Evolutionary conservation across 108 stramenopile species (phyloP).

Genomic region (Cyclostephanos invisitatus): DNA sequence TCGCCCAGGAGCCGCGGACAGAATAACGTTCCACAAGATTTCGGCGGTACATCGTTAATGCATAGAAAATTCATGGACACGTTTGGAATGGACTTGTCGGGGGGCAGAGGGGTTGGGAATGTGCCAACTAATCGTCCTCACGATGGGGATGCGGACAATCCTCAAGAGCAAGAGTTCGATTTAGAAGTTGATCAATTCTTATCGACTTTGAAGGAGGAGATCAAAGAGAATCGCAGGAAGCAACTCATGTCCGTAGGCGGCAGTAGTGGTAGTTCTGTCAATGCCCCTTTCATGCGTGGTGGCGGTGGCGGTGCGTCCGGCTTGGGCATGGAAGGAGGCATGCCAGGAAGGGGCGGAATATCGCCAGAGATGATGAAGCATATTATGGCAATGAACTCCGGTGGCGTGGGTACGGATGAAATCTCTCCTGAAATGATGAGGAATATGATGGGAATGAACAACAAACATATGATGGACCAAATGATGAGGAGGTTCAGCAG

Average conservation of each 20-base stretch:
- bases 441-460: conserved; percentile 11
- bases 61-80: conserved; percentile 17
- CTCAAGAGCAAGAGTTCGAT: conserved; percentile 28
- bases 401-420: too few species aligned
- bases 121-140: neutral
- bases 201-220: conserved; percentile 21
- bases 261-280: conserved; percentile 2
- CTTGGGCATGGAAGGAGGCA: neutral
- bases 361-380: neutral
- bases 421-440: neutral
- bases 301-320: too few species aligned
- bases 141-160: neutral
- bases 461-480: conserved; percentile 11
- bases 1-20: neutral
- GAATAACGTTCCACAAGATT: conserved; percentile 1
- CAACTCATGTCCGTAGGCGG: neutral
- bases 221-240: conserved; percentile 3
- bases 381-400: neutral
- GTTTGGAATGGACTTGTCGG: conserved; percentile 6
- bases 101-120: neutral
- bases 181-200: conserved; percentile 34
- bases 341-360: neutral
- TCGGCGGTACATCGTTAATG: neutral
- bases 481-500: neutral
- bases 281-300: neutral